phyloP scores from a whole-genome alignment of 306 rosid species.

The Prunus padus region DNA sequence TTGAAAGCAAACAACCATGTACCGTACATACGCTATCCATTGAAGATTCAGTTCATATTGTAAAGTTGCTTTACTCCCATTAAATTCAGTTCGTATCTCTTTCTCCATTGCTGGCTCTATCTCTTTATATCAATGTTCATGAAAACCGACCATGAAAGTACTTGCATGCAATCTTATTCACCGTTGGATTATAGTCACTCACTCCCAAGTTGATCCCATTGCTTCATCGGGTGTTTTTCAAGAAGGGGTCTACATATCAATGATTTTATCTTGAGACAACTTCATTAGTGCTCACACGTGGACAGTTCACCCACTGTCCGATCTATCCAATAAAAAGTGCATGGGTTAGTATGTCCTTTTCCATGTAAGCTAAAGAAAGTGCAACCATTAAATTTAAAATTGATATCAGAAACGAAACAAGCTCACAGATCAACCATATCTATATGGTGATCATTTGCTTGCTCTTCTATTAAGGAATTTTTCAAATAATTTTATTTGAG shows the following conservation, averaged over 20 bases:
- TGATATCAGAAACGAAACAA: neutral
- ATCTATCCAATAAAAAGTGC: neutral
- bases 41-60: constrained; percentile 10
- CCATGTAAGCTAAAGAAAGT: neutral
- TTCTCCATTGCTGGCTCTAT: neutral
- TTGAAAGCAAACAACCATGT: neutral
- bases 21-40: neutral
- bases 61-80: neutral
- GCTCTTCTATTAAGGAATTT: no score
- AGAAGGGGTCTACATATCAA: neutral
- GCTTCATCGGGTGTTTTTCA: neutral
- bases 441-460: no score
- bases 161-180: neutral
- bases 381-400: neutral
- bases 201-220: no score
- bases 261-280: constrained; percentile 10
- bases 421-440: neutral
- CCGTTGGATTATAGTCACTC: no score
- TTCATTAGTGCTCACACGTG: neutral
- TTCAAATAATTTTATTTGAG: no score
- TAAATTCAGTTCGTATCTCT: neutral
- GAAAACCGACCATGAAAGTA: neutral
- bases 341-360: constrained; percentile 18
- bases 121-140: neutral
- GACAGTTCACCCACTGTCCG: neutral